Evolutionary conservation across 192 early-diverging fungal genomes (phyloP).

Genomic region (Entophlyctis luteolus): DNA sequence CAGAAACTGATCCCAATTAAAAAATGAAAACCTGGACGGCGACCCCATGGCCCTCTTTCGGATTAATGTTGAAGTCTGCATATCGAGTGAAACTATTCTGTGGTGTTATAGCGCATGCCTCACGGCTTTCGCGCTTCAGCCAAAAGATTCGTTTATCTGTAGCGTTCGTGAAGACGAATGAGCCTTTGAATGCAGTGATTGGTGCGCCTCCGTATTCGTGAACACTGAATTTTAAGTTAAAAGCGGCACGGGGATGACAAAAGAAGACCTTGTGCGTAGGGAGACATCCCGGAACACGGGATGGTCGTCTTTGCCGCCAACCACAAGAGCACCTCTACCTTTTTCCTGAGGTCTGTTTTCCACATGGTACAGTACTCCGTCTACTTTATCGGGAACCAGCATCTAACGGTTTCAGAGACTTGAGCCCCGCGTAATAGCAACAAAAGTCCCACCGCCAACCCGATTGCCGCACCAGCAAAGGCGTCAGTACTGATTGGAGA

Average conservation of each 20-base stretch:
- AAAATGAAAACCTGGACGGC: no score
- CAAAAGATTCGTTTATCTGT: conserved; percentile 4
- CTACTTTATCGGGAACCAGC: conserved; percentile 3
- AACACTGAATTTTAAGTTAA: conserved; percentile 34
- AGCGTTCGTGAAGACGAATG: conserved; percentile 62
- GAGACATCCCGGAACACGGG: background rate
- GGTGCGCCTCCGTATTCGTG: conserved; percentile 76
- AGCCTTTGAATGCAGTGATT: conserved; percentile 51
- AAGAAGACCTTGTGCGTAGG: background rate
- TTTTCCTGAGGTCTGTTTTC: conserved; percentile 13
- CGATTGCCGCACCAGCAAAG: conserved; percentile 5
- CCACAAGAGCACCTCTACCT: conserved; percentile 12
- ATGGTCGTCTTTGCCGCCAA: background rate
- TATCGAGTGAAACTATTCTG: no score
- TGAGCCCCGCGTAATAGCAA: background rate
- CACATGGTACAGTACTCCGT: background rate
- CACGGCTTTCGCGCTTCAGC: conserved; percentile 53
- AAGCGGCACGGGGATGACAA: background rate
- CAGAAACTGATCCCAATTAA: no score
- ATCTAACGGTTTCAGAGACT: background rate
- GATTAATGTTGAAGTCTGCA: conserved; percentile 62
- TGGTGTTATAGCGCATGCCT: conserved; percentile 35
- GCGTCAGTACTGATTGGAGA: conserved; percentile 9
- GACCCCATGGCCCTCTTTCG: conserved; percentile 49
- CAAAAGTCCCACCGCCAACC: background rate